phyloP scores from a whole-genome alignment of 208 protist species.

The Entamoeba histolytica region DNA sequence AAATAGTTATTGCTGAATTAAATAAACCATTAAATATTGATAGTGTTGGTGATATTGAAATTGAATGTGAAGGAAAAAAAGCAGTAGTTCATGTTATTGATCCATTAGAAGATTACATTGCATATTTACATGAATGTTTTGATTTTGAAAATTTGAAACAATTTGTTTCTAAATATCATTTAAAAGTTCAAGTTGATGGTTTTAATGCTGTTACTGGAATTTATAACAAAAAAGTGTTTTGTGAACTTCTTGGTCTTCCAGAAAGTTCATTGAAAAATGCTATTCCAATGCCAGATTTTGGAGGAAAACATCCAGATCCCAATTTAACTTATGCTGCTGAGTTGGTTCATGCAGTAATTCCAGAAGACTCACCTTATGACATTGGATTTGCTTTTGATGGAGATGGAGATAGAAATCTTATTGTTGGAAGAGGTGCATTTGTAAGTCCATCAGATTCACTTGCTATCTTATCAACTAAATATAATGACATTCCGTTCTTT shows the following conservation, averaged over 20 bases:
- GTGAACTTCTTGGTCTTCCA: conserved; percentile 51
- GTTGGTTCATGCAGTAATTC: conserved; percentile 53
- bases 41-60: conserved; percentile 34
- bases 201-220: conserved; percentile 73
- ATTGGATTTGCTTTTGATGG: conserved; percentile 84
- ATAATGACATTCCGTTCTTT: conserved; percentile 66
- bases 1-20: conserved; percentile 39
- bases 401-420: conserved; percentile 89
- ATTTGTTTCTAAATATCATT: conserved; percentile 49
- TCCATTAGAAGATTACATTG: conserved; percentile 56
- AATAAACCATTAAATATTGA: not conserved
- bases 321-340: conserved; percentile 80
- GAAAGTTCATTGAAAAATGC: not conserved
- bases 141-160: conserved; percentile 48
- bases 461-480: conserved; percentile 71
- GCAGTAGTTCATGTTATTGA: conserved; percentile 62
- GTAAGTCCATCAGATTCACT: conserved; percentile 83
- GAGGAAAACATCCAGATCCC: conserved; percentile 72
- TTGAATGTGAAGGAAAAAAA: not conserved
- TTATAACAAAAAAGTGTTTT: conserved; percentile 67
- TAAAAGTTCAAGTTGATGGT: conserved; percentile 63
- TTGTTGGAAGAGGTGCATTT: conserved; percentile 73
- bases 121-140: conserved; percentile 66
- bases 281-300: conserved; percentile 25
- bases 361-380: conserved; percentile 41